phyloP scores from a whole-genome alignment of 768 basidiomycete genomes.

The Phlegmacium glaucopus region DNA sequence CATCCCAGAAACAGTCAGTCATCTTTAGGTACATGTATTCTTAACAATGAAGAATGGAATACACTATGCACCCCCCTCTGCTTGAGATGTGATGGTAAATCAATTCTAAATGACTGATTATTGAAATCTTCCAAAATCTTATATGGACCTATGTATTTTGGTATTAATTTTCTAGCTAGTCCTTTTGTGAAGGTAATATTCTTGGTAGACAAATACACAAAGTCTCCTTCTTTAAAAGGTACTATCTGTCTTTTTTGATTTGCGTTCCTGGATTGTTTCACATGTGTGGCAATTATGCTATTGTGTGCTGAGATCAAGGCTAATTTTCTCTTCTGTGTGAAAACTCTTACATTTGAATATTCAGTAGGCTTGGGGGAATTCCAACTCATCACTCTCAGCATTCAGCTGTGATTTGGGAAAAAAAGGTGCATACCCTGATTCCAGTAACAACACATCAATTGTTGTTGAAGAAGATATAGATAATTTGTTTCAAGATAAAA shows the following conservation, averaged over 20 bases:
- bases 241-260: constrained; percentile 16
- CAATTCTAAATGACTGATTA: constrained; percentile 7
- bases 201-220: constrained; percentile 13
- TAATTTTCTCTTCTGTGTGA: constrained; percentile 8
- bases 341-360: constrained; percentile 12
- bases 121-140: constrained; percentile 6
- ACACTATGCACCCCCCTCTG: constrained; percentile 16
- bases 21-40: constrained; percentile 29
- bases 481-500: too few relatives aligned
- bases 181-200: constrained; percentile 17
- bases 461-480: too few relatives aligned
- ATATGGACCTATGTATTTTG: constrained; percentile 17
- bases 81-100: constrained; percentile 12
- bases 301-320: constrained; percentile 29
- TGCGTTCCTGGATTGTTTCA: constrained; percentile 23
- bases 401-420: constrained; percentile 11
- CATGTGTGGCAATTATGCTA: constrained; percentile 24
- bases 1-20: constrained; percentile 29
- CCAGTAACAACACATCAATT: too few relatives aligned
- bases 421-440: constrained; percentile 16
- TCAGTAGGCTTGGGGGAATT: constrained; percentile 5
- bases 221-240: constrained; percentile 7
- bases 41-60: constrained; percentile 31
- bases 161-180: constrained; percentile 13
- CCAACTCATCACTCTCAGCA: constrained; percentile 14